phyloP scores from a whole-genome alignment of 139 green algal species.

The Dunaliella primolecta region DNA sequence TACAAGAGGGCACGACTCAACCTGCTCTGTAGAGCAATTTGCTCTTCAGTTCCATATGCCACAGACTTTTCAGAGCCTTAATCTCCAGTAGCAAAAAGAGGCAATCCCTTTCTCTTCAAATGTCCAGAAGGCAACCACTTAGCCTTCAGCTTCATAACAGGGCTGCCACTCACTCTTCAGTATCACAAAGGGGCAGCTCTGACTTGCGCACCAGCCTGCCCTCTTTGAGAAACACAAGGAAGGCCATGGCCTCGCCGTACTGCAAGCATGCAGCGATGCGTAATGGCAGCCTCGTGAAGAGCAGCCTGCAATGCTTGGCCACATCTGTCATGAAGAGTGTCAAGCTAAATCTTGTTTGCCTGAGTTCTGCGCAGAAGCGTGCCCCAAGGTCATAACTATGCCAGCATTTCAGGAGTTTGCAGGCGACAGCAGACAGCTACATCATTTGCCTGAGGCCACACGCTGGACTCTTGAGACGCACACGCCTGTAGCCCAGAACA shows the following conservation, averaged over 20 bases:
- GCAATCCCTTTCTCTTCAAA: background rate
- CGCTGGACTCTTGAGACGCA: no score
- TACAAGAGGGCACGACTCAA: background rate
- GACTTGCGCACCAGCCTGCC: slow-evolving; percentile 41
- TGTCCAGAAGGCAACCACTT: background rate
- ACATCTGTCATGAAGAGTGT: no score
- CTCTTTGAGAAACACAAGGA: slow-evolving; percentile 65
- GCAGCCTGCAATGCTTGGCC: no score
- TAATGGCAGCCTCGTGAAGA: no score
- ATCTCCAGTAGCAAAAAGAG: background rate
- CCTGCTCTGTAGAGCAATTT: background rate
- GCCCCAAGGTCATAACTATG: no score
- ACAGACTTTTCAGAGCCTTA: background rate
- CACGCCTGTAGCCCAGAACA: no score
- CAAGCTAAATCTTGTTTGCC: no score
- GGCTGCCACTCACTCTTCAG: slow-evolving; percentile 64
- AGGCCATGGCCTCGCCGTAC: slow-evolving; percentile 65
- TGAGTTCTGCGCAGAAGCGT: no score
- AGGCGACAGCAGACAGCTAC: no score
- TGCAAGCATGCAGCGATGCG: slow-evolving; percentile 21
- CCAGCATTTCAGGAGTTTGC: no score
- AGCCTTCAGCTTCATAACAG: background rate
- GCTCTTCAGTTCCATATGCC: background rate
- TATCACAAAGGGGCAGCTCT: slow-evolving; percentile 60
- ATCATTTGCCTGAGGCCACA: no score